These are phyloP conservation scores for Pleurotus djamor DNA, from an alignment of 768 basidiomycete species.

Conservation along the genomic window DNA sequence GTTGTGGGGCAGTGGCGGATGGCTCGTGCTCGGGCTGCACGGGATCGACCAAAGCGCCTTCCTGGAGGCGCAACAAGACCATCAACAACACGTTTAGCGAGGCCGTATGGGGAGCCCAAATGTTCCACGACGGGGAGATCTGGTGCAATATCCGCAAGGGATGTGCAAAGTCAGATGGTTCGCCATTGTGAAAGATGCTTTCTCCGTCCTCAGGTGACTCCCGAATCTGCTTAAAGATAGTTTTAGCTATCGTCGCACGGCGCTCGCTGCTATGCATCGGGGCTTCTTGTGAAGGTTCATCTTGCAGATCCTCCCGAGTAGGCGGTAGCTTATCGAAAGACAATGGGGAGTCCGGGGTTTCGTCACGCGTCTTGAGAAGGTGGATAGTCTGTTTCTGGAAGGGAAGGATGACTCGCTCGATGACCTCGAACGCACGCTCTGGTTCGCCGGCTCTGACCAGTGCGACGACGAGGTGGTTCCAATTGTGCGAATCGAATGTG, in stretches of 20 bases:
- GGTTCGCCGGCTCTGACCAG: constrained; percentile 78
- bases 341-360: constrained; percentile 36
- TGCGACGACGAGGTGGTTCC: constrained; percentile 81
- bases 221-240: constrained; percentile 11
- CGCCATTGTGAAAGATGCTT: constrained; percentile 11
- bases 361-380: constrained; percentile 21
- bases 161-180: constrained; percentile 49
- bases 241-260: constrained; percentile 19
- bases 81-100: constrained; percentile 45
- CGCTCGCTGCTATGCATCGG: constrained; percentile 23
- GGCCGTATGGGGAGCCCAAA: constrained; percentile 61
- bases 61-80: constrained; percentile 44
- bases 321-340: constrained; percentile 25
- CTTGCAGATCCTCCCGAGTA: constrained; percentile 12
- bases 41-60: constrained; percentile 48
- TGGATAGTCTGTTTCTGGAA: constrained; percentile 34
- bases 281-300: constrained; percentile 20
- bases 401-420: constrained; percentile 75
- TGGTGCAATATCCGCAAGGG: constrained; percentile 60
- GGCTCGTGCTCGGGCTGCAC: constrained; percentile 23
- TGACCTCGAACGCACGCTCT: constrained; percentile 80
- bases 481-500: constrained; percentile 85
- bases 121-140: constrained; percentile 60
- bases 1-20: constrained; percentile 11
- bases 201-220: constrained; percentile 13